Base-by-base conservation (phyloP, 2,329 filamentous ascomycete genomes). In the Trichoderma asperellum region DNA sequence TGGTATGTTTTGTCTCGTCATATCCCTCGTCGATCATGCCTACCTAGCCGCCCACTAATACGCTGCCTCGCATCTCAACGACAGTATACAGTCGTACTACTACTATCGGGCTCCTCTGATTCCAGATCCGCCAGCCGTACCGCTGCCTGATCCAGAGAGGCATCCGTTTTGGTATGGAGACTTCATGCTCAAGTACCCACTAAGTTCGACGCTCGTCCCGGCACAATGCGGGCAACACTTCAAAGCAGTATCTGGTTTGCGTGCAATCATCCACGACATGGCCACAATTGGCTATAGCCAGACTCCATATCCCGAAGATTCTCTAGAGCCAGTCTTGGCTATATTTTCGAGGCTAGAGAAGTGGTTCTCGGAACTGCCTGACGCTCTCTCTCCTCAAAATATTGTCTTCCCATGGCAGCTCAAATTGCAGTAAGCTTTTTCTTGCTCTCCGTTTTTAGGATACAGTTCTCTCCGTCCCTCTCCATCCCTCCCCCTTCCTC, bases 181-280 rank as follows among this genome's bases (percentile, higher is more conserved):
- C 32, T 70, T 77, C 1, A 74, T 72, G 71, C 68, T 80, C 3
- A 75, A 73, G 35, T 80, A 80, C 59, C 77, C 79, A 0, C 52
- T 72, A 10, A 70, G 69, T 14, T 21, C 68, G 0, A 71, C 68
- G 1, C 67, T 75, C 0, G 70, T 74, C 40, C 73, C 73, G 2
- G 72, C 72, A 8, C 55, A 71, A 14, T 74, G 77, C 49, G 74
- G 75, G 7, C 70, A 75, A 6, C 66, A 74, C 4, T 77, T 79
- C 57, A 73, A 71, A 43, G 77, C 76, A 0, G 63, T 74, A 12
- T 75, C 71, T 2, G 69, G 72, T 14, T 73, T 80, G 8, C 71
- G 75, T 5, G 49, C 73, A 1, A 76, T 79, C 21, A 71, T 79
- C 68, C 76, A 78, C 68, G 74, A 77, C n/a, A 70, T 76, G 10